A percentile compares a stretch with the other conserved stretches of the same genome.
Conservation (phyloP, 345 rosid genomes). For the Eucalyptus dawsonii region DNA sequence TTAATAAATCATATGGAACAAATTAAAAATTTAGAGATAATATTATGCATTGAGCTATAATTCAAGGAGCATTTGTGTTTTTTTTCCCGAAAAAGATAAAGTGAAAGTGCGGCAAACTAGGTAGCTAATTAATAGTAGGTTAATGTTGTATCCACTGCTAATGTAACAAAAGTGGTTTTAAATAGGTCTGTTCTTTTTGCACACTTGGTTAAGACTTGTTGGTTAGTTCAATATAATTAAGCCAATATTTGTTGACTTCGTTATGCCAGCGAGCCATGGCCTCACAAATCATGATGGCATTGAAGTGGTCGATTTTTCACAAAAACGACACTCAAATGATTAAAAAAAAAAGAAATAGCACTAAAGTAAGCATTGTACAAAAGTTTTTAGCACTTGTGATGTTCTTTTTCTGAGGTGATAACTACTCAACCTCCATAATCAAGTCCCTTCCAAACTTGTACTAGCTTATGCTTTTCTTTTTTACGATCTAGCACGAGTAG, state of each 20-base stretch:
- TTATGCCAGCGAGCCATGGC: no score
- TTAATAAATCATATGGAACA: fast-evolving
- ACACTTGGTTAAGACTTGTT: no score
- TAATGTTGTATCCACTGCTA: background rate
- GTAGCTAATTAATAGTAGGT: background rate
- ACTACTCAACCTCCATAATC: background rate
- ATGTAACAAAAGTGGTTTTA: background rate
- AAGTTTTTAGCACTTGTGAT: no score
- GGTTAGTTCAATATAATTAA: background rate
- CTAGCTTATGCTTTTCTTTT: background rate
- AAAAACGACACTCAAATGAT: fast-evolving
- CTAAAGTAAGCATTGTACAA: fast-evolving
- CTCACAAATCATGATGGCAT: no score
- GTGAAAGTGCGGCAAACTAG: background rate
- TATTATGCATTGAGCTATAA: no score
- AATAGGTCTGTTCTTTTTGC: background rate
- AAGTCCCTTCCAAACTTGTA: background rate
- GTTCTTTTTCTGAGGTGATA: no score
- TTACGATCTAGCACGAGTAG: background rate
- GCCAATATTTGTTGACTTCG: background rate
- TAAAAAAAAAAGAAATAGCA: no score
- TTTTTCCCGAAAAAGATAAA: no score
- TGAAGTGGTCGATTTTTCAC: fast-evolving
- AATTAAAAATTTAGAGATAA: no score
- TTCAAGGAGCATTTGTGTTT: background rate